These are phyloP conservation scores for Aspergillus nomiae DNA, from an alignment of 2,329 filamentous ascomycete species.

Conservation along the genomic window DNA sequence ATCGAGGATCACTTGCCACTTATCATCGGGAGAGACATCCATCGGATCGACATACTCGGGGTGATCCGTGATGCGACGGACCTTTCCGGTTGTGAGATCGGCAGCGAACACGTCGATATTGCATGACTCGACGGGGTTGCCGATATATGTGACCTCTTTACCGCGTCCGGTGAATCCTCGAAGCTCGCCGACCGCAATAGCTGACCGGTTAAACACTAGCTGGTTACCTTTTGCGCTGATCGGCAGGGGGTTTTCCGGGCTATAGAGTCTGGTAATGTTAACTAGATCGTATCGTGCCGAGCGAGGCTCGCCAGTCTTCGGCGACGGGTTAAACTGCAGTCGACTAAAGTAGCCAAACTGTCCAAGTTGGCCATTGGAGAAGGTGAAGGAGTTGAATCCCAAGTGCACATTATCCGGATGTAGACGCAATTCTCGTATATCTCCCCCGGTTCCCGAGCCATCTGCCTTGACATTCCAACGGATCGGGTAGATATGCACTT, in stretches of 20 bases:
- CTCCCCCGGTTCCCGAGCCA: slow-evolving; percentile 33
- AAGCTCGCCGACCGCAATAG: slow-evolving; percentile 46
- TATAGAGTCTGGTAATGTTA: slow-evolving; percentile 40
- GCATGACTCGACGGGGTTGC: slow-evolving; percentile 42
- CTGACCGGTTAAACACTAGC: slow-evolving; percentile 32
- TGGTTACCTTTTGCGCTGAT: slow-evolving; percentile 28
- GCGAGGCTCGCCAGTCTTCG: slow-evolving; percentile 31
- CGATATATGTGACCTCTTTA: slow-evolving; percentile 46
- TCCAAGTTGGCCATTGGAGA: slow-evolving; percentile 22
- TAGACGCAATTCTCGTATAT: slow-evolving; percentile 47
- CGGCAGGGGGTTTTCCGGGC: slow-evolving; percentile 22
- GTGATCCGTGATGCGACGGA: slow-evolving; percentile 48
- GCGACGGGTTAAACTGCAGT: slow-evolving; percentile 44
- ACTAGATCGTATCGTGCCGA: slow-evolving; percentile 44
- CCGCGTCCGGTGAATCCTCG: slow-evolving; percentile 49
- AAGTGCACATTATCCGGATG: slow-evolving; percentile 51
- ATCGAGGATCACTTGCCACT: slow-evolving; percentile 49
- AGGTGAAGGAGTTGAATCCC: slow-evolving; percentile 44
- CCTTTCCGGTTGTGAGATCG: slow-evolving; percentile 42
- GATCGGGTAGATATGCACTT: slow-evolving; percentile 45
- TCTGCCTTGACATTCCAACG: slow-evolving; percentile 38
- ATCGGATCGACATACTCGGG: slow-evolving; percentile 50
- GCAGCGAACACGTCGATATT: slow-evolving; percentile 51
- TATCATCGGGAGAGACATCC: slow-evolving; percentile 45
- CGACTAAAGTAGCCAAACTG: slow-evolving; percentile 40